Conservation (phyloP, 1,139 yeast genomes). For the Nakaseomyces uthaithaninus region DNA sequence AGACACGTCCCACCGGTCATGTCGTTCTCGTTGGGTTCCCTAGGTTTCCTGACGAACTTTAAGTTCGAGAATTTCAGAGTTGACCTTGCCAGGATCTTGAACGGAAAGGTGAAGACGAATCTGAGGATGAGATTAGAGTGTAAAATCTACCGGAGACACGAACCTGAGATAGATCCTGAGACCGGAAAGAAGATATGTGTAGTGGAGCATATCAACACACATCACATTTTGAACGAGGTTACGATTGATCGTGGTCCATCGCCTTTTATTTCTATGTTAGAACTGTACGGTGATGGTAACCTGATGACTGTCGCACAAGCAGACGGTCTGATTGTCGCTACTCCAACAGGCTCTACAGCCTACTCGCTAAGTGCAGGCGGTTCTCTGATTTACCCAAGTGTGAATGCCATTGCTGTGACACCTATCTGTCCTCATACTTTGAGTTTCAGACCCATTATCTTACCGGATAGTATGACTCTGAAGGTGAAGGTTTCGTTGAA, state of each 20-base stretch:
- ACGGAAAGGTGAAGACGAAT: slow-evolving; percentile 67
- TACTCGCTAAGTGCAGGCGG: slow-evolving; percentile 89
- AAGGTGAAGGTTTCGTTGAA: slow-evolving; percentile 64
- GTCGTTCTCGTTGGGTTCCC: slow-evolving; percentile 69
- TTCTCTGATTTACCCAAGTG: slow-evolving; percentile 81
- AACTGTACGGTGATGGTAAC: slow-evolving; percentile 73
- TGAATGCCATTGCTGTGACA: slow-evolving; percentile 79
- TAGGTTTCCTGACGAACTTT: slow-evolving; percentile 77
- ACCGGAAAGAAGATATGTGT: slow-evolving; percentile 34
- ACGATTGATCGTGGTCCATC: slow-evolving; percentile 86
- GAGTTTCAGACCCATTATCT: slow-evolving; percentile 75
- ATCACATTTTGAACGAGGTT: slow-evolving; percentile 74
- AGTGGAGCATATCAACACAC: slow-evolving; percentile 57
- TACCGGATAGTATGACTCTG: slow-evolving; percentile 79
- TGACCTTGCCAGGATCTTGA: slow-evolving; percentile 47
- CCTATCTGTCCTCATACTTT: slow-evolving; percentile 91
- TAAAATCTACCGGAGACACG: slow-evolving; percentile 38
- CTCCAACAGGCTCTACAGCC: slow-evolving; percentile 91
- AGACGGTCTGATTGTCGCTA: slow-evolving; percentile 79
- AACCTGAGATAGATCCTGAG: slow-evolving; percentile 15
- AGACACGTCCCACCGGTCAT: slow-evolving; percentile 81
- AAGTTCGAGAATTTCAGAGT: slow-evolving; percentile 60
- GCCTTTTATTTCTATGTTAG: slow-evolving; percentile 78
- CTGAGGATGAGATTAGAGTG: slow-evolving; percentile 78
- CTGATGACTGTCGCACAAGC: slow-evolving; percentile 82